Percentiles rank a stretch among this genome's conserved stretches.
phyloP scores from a whole-genome alignment of 1,284 basidiomycete species.

The Marasmius tenuissimus region DNA sequence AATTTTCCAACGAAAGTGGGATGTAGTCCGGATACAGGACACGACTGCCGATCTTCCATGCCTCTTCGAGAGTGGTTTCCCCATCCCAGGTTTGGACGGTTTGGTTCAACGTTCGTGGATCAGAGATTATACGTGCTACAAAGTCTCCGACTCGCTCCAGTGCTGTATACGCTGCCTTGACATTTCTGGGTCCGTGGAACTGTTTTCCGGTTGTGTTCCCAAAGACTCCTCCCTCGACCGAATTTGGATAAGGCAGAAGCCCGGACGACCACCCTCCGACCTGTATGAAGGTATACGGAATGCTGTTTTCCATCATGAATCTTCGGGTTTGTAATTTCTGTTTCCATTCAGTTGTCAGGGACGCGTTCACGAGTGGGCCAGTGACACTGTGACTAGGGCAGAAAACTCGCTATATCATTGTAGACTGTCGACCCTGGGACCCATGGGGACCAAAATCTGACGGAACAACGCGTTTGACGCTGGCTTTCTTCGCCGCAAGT shows the following conservation, averaged over 20 bases:
- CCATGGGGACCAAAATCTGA: not conserved
- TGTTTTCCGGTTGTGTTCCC: not conserved
- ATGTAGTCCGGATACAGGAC: no score
- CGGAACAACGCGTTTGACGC: constrained; percentile 4
- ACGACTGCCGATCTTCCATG: not conserved
- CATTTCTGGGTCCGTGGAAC: constrained; percentile 2
- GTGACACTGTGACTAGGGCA: not conserved
- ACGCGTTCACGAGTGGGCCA: not conserved
- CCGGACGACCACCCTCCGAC: constrained; percentile 10
- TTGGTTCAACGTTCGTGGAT: constrained; percentile 14
- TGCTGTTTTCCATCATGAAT: constrained; percentile 2
- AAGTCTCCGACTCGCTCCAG: constrained; percentile 9
- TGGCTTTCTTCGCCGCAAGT: not conserved
- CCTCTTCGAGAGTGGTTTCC: not conserved
- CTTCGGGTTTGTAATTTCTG: constrained; percentile 13
- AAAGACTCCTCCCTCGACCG: not conserved
- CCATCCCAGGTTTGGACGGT: not conserved
- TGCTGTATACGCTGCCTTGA: constrained; percentile 10
- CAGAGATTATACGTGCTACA: constrained; percentile 11
- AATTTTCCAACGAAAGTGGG: no score
- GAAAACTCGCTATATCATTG: not conserved
- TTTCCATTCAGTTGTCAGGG: not conserved
- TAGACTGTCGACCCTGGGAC: not conserved
- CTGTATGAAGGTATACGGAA: constrained; percentile 15
- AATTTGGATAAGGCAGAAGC: not conserved